phyloP scores from a whole-genome alignment of 2,329 filamentous ascomycete species.

The Tolypocladium amazonense region DNA sequence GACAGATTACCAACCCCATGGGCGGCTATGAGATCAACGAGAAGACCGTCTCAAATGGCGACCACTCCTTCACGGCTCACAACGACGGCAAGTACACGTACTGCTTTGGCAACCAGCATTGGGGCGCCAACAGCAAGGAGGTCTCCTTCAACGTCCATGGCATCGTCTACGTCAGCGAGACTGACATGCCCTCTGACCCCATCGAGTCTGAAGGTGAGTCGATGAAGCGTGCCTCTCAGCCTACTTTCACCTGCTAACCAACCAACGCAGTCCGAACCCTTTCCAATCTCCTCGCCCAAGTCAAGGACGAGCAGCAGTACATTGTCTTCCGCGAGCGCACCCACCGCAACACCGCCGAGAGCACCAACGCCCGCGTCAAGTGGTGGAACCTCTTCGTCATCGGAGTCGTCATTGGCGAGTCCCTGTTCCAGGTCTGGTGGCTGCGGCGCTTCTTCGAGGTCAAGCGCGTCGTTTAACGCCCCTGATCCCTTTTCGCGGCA shows the following conservation, averaged over 20 bases:
- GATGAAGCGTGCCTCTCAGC: neutral
- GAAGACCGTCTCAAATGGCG: slow-evolving; percentile 74
- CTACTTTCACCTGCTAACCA: neutral
- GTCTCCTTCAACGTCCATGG: slow-evolving; percentile 99
- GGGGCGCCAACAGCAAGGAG: slow-evolving; percentile 92
- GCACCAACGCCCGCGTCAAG: slow-evolving; percentile 94
- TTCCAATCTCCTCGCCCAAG: slow-evolving; percentile 75
- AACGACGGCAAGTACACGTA: slow-evolving; percentile 85
- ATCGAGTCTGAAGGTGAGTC: slow-evolving; percentile 75
- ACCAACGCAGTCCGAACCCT: slow-evolving; percentile 59
- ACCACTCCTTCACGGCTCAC: slow-evolving; percentile 81
- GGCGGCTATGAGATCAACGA: slow-evolving; percentile 70
- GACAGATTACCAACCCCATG: slow-evolving; percentile 66
- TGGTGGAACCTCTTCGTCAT: slow-evolving; percentile 99
- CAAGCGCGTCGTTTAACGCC: slow-evolving; percentile 50
- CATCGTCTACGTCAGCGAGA: slow-evolving; percentile 91
- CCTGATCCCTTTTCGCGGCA: neutral
- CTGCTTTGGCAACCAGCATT: slow-evolving; percentile 99
- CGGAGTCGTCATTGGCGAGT: slow-evolving; percentile 77
- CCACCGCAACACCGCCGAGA: slow-evolving; percentile 97
- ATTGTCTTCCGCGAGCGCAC: slow-evolving; percentile 92
- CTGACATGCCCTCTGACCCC: slow-evolving; percentile 74
- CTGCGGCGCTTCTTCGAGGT: slow-evolving; percentile 96
- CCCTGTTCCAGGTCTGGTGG: slow-evolving; percentile 99
- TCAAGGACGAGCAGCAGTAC: slow-evolving; percentile 97